A percentile compares a stretch with the other conserved stretches of the same genome.
Conservation (phyloP, 2,329 filamentous ascomycete genomes). For the Aciculosporium take region DNA sequence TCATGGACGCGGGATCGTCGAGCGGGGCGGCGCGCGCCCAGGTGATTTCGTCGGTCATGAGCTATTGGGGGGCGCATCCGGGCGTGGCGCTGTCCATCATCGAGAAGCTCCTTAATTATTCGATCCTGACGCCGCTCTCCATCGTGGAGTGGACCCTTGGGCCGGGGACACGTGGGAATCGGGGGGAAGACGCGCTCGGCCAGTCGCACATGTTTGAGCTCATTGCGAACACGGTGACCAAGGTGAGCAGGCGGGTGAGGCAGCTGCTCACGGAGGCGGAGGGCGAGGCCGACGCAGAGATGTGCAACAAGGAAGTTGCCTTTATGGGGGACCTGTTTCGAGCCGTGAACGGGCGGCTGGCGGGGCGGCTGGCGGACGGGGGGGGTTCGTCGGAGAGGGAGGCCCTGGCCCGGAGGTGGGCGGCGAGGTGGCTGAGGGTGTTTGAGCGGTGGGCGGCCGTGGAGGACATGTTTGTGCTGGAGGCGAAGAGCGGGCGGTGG, state of each 20-base stretch:
- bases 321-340: constrained; percentile 70
- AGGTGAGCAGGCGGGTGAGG: constrained; percentile 75
- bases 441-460: constrained; percentile 72
- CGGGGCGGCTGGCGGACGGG: constrained; percentile 50
- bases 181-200: constrained; percentile 52
- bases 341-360: constrained; percentile 64
- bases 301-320: constrained; percentile 52
- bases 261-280: constrained; percentile 58
- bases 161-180: constrained; percentile 32
- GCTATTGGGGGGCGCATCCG: constrained; percentile 86
- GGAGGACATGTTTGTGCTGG: constrained; percentile 54
- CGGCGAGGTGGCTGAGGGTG: constrained; percentile 70
- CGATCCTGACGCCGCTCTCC: constrained; percentile 71
- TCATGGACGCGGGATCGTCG: constrained; percentile 62
- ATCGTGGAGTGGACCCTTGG: constrained; percentile 84
- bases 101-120: constrained; percentile 95
- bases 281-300: constrained; percentile 47
- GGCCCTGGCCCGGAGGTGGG: constrained; percentile 63
- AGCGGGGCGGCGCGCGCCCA: constrained; percentile 68
- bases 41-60: constrained; percentile 79
- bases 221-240: constrained; percentile 73
- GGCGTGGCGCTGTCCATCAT: constrained; percentile 85
- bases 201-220: constrained; percentile 77
- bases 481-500: constrained; percentile 14
- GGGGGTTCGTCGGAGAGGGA: constrained; percentile 45